phyloP scores from a whole-genome alignment of 2,329 filamentous ascomycete genomes.

The Pestalotiopsis sp. region DNA sequence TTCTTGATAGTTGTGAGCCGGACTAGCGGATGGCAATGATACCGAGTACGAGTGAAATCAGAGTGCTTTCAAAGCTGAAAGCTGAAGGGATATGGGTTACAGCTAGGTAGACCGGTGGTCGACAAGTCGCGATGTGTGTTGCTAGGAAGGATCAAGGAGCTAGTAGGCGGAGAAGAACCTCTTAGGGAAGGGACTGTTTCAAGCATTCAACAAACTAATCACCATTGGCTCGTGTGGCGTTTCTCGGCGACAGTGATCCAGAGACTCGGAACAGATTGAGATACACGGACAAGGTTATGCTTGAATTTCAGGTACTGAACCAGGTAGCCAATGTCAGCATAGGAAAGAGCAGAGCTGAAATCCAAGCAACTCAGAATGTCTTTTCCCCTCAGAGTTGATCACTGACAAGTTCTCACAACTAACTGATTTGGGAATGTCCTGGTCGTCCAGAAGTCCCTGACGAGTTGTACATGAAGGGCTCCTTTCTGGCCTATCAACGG shows the following conservation, averaged over 20 bases:
- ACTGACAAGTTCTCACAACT: not conserved
- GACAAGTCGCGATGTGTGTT: too few relatives aligned
- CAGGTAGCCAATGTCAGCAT: not conserved
- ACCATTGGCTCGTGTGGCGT: not conserved
- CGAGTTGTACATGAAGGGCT: not conserved
- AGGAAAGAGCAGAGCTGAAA: not conserved
- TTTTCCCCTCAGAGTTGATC: not conserved
- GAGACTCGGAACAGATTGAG: not conserved
- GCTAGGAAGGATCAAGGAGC: not conserved
- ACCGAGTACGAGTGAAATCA: not conserved
- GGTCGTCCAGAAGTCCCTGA: not conserved
- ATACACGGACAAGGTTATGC: not conserved
- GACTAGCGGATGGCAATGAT: not conserved
- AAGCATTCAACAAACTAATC: not conserved
- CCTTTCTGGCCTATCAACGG: not conserved
- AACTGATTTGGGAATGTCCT: not conserved
- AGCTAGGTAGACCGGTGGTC: not conserved
- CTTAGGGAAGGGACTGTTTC: not conserved
- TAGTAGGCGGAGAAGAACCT: not conserved
- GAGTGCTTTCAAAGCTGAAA: not conserved
- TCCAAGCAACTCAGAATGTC: not conserved
- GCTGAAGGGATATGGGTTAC: not conserved
- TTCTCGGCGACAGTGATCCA: not conserved
- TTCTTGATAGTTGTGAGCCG: not conserved
- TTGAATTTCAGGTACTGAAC: not conserved